phyloP scores from a whole-genome alignment of 305 asterid genomes.

The Andrographis paniculata region DNA sequence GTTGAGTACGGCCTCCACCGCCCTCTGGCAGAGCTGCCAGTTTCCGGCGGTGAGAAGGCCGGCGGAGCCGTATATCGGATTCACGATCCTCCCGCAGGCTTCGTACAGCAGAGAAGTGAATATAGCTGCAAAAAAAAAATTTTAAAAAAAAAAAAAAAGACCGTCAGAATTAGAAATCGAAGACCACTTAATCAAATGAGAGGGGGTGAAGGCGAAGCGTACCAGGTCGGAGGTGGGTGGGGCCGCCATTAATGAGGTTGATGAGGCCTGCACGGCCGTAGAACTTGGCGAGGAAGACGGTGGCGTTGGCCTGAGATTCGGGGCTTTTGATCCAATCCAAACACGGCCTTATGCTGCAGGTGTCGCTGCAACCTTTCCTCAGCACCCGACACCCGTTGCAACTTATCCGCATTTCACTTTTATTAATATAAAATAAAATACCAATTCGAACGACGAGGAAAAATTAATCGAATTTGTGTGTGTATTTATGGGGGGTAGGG shows the following conservation, averaged over 20 bases:
- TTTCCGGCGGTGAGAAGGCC: conserved; percentile 74
- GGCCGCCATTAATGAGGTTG: conserved; percentile 72
- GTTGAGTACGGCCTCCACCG: conserved; percentile 62
- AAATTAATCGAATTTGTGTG: too few species aligned
- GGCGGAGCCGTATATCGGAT: conserved; percentile 77
- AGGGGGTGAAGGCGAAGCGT: too few species aligned
- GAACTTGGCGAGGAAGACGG: conserved; percentile 76
- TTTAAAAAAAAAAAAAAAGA: not conserved
- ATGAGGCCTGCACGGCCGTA: conserved; percentile 92
- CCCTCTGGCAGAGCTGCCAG: conserved; percentile 77
- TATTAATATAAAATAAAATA: conserved; percentile 4
- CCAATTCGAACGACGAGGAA: too few species aligned
- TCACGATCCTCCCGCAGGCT: conserved; percentile 80
- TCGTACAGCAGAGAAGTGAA: conserved; percentile 71
- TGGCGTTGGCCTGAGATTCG: conserved; percentile 69
- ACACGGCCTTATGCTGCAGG: conserved; percentile 64
- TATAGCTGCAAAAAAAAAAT: conserved; percentile 33
- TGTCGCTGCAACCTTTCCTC: conserved; percentile 69
- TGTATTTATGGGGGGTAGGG: too few species aligned
- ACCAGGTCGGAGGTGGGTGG: conserved; percentile 67
- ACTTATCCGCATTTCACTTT: conserved; percentile 87
- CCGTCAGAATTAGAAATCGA: too few species aligned
- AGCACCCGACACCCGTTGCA: conserved; percentile 85
- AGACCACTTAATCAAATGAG: too few species aligned
- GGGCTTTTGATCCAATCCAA: conserved; percentile 64